Base-by-base conservation (phyloP, 257 asterid species). In the Paulownia fortunei region DNA sequence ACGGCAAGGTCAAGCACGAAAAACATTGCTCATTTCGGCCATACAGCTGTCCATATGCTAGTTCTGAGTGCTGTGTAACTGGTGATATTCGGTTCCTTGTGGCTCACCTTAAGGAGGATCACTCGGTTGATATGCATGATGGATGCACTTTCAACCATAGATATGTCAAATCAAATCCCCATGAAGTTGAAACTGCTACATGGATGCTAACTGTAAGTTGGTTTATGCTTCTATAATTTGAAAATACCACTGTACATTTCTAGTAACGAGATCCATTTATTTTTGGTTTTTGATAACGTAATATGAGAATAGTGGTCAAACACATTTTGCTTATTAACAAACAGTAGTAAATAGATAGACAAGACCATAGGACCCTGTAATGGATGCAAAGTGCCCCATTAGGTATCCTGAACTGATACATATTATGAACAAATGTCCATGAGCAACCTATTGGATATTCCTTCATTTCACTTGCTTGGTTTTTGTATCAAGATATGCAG, bases 201-300 rank as follows among this genome's bases (percentile, higher is more conserved):
- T 94, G 98, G 98, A 92, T 94, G 97, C 84, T 94, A 24, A 92
- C 98, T 11, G 98, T 94, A 84, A 92, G 94, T 88, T 19, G 26
- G 55, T 61, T 77, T 59, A 34, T 34, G 56, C 54, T 62, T 44
- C 56, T 49, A 72, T 71, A 61, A 16, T 32, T 37, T 11, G 24
- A 37, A 49, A 19, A 59, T 69, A 11, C 68, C 2, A 8, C 7
- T 26, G 1, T 26, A 11, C 32, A 30, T 62, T 19, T 52, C 16
- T 15, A 51, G 1, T 64, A 37, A 36, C 62, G 12, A 23, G 26
- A 21, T 21, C 56, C 42, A 39, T 58, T 72, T 34, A 51, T 47
- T 27, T 42, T 37, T 60, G n/a, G 8, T 19, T 49, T 60, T 30
- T 19, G 9, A 15, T 61, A 6, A 37, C 44, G 64, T 18, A 4